Percentiles rank a stretch among this genome's conserved stretches.
Conservation (phyloP, 352 stramenopile species). For the Globisporangium yorkense region DNA sequence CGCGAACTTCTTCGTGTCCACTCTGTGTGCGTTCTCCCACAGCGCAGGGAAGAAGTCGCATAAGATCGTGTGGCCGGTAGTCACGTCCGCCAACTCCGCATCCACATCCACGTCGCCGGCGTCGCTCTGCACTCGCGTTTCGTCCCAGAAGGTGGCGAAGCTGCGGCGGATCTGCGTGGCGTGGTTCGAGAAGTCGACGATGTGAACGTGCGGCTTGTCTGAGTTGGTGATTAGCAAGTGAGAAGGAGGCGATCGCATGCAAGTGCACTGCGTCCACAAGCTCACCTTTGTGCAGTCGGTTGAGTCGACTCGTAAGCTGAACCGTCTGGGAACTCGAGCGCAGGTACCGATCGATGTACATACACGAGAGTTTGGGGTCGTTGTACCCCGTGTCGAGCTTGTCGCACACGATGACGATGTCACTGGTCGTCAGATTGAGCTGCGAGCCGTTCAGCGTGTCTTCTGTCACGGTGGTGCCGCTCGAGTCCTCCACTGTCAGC, state of each 20-base stretch:
- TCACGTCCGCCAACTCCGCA: slow-evolving; percentile 24
- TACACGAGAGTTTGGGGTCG: slow-evolving; percentile 58
- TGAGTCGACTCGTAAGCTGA: slow-evolving; percentile 80
- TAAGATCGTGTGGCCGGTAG: slow-evolving; percentile 30
- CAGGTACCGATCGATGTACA: slow-evolving; percentile 83
- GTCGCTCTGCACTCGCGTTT: slow-evolving; percentile 19
- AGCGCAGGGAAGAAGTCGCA: slow-evolving; percentile 39
- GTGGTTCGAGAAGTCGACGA: slow-evolving; percentile 77
- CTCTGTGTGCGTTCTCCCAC: slow-evolving; percentile 2
- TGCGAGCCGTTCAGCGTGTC: slow-evolving; percentile 56
- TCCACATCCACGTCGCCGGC: slow-evolving; percentile 20
- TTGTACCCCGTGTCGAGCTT: slow-evolving; percentile 87
- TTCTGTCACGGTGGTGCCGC: slow-evolving; percentile 35
- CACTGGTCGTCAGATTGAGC: slow-evolving; percentile 44
- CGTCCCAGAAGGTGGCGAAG: slow-evolving; percentile 47
- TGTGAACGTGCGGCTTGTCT: slow-evolving; percentile 38
- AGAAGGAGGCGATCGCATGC: neutral
- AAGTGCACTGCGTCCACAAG: neutral
- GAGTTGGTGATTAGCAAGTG: neutral
- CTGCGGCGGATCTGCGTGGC: slow-evolving; percentile 51
- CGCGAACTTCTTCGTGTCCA: slow-evolving; percentile 17
- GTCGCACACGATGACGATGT: slow-evolving; percentile 81
- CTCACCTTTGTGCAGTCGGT: slow-evolving; percentile 47
- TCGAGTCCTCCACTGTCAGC: slow-evolving; percentile 17
- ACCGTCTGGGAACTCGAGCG: slow-evolving; percentile 58